phyloP scores from a whole-genome alignment of 23 red algal genomes.

The Gracilaria vermiculophylla region DNA sequence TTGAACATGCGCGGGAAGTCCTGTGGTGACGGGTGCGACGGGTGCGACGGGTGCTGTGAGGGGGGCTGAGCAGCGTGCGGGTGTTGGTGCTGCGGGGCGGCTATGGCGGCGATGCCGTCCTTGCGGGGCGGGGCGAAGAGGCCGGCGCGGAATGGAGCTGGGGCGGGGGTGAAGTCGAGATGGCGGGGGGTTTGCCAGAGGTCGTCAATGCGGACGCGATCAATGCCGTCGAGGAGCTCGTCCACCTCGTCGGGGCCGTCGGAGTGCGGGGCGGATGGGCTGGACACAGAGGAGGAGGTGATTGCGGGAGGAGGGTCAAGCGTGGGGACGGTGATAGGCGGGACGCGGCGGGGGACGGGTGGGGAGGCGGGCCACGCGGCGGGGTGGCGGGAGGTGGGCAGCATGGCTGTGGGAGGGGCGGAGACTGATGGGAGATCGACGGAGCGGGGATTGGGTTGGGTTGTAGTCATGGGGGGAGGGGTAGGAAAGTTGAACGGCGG shows the following conservation, averaged over 20 bases:
- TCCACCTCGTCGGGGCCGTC: constrained; percentile 39
- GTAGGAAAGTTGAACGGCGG: too few relatives aligned
- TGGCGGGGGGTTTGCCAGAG: constrained; percentile 36
- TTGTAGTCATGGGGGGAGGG: background rate
- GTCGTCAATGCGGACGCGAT: constrained; percentile 56
- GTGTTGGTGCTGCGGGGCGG: background rate
- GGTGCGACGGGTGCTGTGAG: background rate
- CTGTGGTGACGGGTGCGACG: background rate
- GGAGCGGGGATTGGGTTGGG: background rate
- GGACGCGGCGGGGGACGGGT: constrained; percentile 17
- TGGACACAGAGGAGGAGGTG: constrained; percentile 58
- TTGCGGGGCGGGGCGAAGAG: constrained; percentile 26
- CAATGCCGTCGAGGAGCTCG: constrained; percentile 56
- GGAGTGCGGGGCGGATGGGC: constrained; percentile 37
- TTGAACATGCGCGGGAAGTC: constrained; percentile 62
- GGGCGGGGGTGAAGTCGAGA: background rate
- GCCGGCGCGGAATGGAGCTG: constrained; percentile 12
- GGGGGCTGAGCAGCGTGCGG: background rate
- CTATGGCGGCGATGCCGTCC: constrained; percentile 14
- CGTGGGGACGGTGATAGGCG: background rate
- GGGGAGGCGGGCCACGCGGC: constrained; percentile 7
- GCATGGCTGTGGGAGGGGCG: background rate
- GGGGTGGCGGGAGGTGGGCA: background rate
- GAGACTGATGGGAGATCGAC: background rate
- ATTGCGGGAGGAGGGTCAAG: constrained; percentile 8